A percentile compares a stretch with the other conserved stretches of the same genome.
These are phyloP conservation scores for Pseudocercospora ulei DNA, from an alignment of 2,329 filamentous ascomycete genomes.

Conservation along the genomic window DNA sequence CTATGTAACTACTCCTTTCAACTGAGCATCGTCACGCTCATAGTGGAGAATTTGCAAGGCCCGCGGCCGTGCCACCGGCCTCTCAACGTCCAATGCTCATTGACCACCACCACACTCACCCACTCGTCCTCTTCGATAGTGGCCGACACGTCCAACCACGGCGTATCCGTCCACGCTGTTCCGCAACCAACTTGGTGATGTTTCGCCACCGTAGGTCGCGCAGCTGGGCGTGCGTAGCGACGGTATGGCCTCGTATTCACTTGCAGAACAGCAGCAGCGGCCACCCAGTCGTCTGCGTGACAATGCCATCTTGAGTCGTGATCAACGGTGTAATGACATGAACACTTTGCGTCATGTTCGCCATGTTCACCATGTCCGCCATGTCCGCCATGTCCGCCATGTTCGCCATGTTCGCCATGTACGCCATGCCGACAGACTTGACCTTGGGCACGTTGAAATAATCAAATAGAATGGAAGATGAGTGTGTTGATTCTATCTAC, in stretches of 20 bases:
- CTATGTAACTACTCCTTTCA: constrained; percentile 37
- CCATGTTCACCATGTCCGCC: too few species aligned
- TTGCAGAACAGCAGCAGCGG: constrained; percentile 58
- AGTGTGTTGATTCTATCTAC: too few species aligned
- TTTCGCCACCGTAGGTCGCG: constrained; percentile 57
- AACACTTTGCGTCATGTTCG: constrained; percentile 66
- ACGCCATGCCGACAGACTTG: constrained; percentile 62
- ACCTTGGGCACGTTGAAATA: too few species aligned
- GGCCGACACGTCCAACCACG: constrained; percentile 61
- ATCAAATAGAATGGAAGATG: too few species aligned
- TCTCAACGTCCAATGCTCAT: constrained; percentile 56
- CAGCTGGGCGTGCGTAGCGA: constrained; percentile 57
- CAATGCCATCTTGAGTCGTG: constrained; percentile 54
- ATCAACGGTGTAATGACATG: constrained; percentile 71
- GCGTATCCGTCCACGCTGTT: constrained; percentile 56
- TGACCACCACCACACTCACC: constrained; percentile 61
- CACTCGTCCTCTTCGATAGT: constrained; percentile 50
- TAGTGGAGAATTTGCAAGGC: constrained; percentile 56
- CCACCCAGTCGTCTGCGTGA: constrained; percentile 68
- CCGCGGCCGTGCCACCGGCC: constrained; percentile 57
- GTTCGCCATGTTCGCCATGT: too few species aligned
- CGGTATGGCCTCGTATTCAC: constrained; percentile 63
- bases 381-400: too few species aligned
- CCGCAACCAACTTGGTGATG: constrained; percentile 56
- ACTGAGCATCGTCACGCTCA: constrained; percentile 59